Evolutionary conservation across 2,329 filamentous ascomycete genomes (phyloP), one percentile per base, ranked within the genome.

Genomic region (Penicillium sp.): DNA sequence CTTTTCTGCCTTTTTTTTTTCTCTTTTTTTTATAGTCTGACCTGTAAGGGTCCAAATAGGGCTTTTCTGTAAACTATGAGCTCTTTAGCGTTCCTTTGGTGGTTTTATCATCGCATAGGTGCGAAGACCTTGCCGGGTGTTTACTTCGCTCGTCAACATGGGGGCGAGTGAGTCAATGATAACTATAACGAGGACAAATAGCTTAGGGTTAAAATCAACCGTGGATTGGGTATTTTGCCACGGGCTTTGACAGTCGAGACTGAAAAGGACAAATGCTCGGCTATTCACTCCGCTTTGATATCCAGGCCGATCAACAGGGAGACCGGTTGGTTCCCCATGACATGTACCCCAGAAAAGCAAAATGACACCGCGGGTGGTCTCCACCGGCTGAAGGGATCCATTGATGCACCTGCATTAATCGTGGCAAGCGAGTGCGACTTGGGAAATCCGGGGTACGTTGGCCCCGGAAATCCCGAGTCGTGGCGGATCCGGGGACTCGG

Each of bases 401-500:
- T 20, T 20, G 4, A n/a, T 33, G 30, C 14, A 20, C 11, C 8
- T 20, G 16, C 16, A 18, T 36, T 20, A 36, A 16, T 36, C 24
- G 39, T 41, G 13, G 27, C 44, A 24, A 25, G 52, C 48, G 25
- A 55, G 31, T n/a, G 48, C 55, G 38, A 36, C 4, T 4, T 50
- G 50, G 55, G 48, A 50, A 49, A 33, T 56, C 25, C 53, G 50
- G 55, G 51, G 50, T 10, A 25, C 25, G 20, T 22, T 10, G 11
- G 10, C 4, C 16, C 20, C 33, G 33, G 33, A 9, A 36, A 36
- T 36, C n/a, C 31, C 31, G 31, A 35, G 31, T 18, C 31, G 22
- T 30, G 38, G 38, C 46, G 30, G 28, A 8, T 20, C 33, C 16
- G 16, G 5, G 18, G 7, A 18, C 36, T 47, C 44, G 38, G 44